Evolutionary conservation across 331 rosid species (phyloP), one percentile per base, ranked within the genome.

Genomic region (Prunus yedoensis): DNA sequence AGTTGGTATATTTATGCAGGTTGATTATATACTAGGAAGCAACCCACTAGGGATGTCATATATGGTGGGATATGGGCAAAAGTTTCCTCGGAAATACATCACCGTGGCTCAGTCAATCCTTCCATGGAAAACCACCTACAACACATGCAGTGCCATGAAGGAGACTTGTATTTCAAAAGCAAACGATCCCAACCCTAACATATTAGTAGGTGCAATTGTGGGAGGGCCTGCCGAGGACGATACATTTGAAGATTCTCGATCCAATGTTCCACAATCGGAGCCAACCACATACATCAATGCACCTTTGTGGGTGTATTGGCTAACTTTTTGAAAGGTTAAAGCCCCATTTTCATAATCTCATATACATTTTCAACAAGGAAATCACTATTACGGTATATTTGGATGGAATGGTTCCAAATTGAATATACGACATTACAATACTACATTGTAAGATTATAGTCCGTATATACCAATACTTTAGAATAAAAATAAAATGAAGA

Each of bases 271-370:
- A 16, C 83, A 74, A 8, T 79, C 83, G 4, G 75, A 79, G 75
- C 79, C 79, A 16, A 21, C 75, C n/a, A 79, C 83, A 23, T 79
- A 59, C 6, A 79, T 79, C 46, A 79, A 79, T 79, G 79, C 83
- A 54, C 83, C 80, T 68, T 59, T 30, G 80, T 77, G 35, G 80
- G 80, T 10, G 62, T 59, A 3, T 35, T 77, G 28, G 80, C 80
- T 28, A 68, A 45, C 75, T 77, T 68, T 46, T 7, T 38, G 43
- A 74, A 60, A 15, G 52, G 1, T 11, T 7, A 18, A 18, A 53
- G 21, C n/a, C 0, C 21, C 16, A 16, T 16, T 18, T 53, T 18
- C 58, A 18, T 53, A 53, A 53, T 18, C 16, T 18, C 20, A 18
- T 53, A 16, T 2, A 53, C 58, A 53, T 53, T 52, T 53, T 53